phyloP scores from a whole-genome alignment of 2,329 filamentous ascomycete species.

The Diaporthe citrichinensis region DNA sequence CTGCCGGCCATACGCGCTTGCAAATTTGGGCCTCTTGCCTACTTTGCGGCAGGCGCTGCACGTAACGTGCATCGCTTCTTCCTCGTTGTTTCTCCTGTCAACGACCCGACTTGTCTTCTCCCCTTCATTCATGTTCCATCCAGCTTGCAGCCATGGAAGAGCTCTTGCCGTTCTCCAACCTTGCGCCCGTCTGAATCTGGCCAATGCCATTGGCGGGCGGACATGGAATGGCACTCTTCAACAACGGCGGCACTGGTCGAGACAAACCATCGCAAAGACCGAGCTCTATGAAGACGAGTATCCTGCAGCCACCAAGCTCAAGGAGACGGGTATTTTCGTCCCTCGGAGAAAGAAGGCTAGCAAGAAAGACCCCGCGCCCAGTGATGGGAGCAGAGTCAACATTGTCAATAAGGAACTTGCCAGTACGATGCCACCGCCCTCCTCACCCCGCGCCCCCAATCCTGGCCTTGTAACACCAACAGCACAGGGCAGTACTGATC shows the following conservation, averaged over 20 bases:
- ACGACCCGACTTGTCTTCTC: background rate
- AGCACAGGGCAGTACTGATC: slow-evolving; percentile 35
- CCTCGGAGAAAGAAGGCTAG: background rate
- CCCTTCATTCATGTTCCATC: slow-evolving; percentile 37
- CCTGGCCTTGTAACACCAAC: background rate
- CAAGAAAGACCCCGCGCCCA: slow-evolving; percentile 28
- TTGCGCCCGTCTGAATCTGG: slow-evolving; percentile 18
- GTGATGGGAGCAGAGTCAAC: slow-evolving; percentile 63
- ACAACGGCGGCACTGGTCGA: background rate
- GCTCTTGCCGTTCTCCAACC: slow-evolving; percentile 30
- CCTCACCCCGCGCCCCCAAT: background rate
- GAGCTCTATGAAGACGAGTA: background rate
- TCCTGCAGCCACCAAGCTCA: slow-evolving; percentile 21
- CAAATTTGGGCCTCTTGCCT: background rate
- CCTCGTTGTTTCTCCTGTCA: background rate
- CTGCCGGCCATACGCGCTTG: background rate
- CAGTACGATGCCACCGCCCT: background rate
- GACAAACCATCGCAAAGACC: accelerated
- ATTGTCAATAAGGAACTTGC: slow-evolving; percentile 60
- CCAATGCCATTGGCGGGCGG: background rate
- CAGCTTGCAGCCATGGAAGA: slow-evolving; percentile 37
- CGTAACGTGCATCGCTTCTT: too few relatives aligned
- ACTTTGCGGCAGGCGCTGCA: background rate
- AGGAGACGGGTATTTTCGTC: background rate
- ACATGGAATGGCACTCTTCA: background rate